Evolutionary conservation across 768 basidiomycete species (phyloP), one percentile per base, ranked within the genome.

Genomic region (Mycena haematopus): DNA sequence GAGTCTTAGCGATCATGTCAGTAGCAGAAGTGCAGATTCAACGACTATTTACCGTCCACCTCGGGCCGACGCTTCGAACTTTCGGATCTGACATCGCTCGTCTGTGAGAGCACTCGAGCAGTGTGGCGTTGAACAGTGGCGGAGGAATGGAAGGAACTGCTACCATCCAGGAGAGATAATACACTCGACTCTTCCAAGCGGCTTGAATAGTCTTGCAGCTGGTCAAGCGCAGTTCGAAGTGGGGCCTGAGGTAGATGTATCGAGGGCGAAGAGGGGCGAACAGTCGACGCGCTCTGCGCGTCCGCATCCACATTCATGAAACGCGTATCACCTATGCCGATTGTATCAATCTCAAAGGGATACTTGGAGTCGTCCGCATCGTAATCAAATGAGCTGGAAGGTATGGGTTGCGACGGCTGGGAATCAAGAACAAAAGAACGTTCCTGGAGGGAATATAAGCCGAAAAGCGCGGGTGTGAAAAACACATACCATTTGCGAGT

Each of bases 401-500:
- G 52, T 38, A 46, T 15, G 42, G 46, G 46, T 50, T 42, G 52
- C 52, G 63, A 65, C 36, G 71, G 71, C 46, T 79, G 76, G 11
- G 78, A 73, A 67, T 74, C 76, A 38, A 73, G 70, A 22, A 74
- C 65, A 52, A 52, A 60, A 6, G 70, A 71, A 60, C 63, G 56
- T 17, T 46, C 65, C 65, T 63, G 36, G 10, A 13, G 25, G 2
- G 2, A 49, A 38, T 47, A 5, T 22, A 27, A 40, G 35, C 25
- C 25, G 22, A 40, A 29, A 46, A 1, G 5, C 14, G 5, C 22
- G 17, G 21, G 31, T n/a, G 6, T 29, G 40, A 5, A 46, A 49
- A 19, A 53, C 50, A 71, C 70, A 50, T 58, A 78, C 82, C 57
- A 77, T 70, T 49, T 79, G 77, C 8, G 79, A 78, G 31, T 74